These are phyloP conservation scores for Clitocybe nebularis DNA, from an alignment of 1,284 basidiomycete genomes.

Conservation along the genomic window DNA sequence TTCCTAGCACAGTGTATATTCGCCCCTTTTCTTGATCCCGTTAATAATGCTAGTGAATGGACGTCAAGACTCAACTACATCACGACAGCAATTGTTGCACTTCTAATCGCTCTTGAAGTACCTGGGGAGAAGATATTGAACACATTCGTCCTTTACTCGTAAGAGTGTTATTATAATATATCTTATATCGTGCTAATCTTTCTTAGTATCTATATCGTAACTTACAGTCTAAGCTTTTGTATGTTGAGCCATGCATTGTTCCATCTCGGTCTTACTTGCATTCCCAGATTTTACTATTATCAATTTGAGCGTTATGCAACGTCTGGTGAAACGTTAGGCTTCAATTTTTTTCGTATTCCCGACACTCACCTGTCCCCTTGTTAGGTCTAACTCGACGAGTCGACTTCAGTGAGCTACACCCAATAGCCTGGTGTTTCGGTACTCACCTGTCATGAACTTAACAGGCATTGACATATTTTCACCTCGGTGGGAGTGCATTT, in stretches of 20 bases:
- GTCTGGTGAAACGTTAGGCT: slow-evolving; percentile 53
- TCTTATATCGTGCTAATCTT: slow-evolving; percentile 2
- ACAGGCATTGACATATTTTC: slow-evolving; percentile 77
- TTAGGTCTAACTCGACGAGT: slow-evolving; percentile 58
- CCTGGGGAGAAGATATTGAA: slow-evolving; percentile 51
- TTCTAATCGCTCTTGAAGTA: slow-evolving; percentile 54
- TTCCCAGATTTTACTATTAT: slow-evolving; percentile 64
- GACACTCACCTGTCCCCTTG: slow-evolving; percentile 20
- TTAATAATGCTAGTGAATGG: slow-evolving; percentile 78
- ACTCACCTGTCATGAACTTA: slow-evolving; percentile 9
- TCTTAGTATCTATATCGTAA: slow-evolving; percentile 58
- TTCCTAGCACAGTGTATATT: slow-evolving; percentile 60
- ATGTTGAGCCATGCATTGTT: slow-evolving; percentile 21
- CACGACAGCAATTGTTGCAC: slow-evolving; percentile 56
- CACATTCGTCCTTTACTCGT: slow-evolving; percentile 63
- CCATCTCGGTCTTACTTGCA: neutral
- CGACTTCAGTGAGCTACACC: slow-evolving; percentile 65
- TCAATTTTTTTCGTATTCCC: slow-evolving; percentile 1
- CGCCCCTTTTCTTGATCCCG: slow-evolving; percentile 67
- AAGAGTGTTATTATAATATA: too few relatives aligned
- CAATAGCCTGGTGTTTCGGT: too few relatives aligned
- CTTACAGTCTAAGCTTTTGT: slow-evolving; percentile 67
- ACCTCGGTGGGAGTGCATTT: too few relatives aligned
- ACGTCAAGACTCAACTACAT: slow-evolving; percentile 69
- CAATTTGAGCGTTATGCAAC: slow-evolving; percentile 45